Evolutionary conservation across 2,329 filamentous ascomycete genomes (phyloP).

Genomic region (Chaetomiaceae sp.): DNA sequence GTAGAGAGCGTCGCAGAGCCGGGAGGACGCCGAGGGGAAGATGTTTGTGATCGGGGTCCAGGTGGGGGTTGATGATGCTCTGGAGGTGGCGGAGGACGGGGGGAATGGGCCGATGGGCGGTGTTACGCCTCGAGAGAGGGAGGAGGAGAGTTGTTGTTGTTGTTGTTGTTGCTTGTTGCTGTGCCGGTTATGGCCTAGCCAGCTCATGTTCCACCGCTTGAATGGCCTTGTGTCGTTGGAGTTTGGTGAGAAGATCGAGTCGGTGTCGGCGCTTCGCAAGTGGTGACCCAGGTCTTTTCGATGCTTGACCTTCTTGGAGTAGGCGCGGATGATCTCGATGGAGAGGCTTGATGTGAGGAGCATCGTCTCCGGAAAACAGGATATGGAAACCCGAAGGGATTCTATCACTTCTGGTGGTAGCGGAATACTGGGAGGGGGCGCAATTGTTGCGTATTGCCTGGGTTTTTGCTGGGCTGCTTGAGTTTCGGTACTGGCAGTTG

Average conservation of each 20-base stretch:
- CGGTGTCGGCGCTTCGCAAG: conserved; percentile 19
- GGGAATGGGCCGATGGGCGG: too few relatives aligned
- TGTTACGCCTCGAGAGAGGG: not conserved
- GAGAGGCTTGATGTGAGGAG: conserved; percentile 52
- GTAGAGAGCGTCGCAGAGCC: conserved; percentile 56
- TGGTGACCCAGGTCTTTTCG: conserved; percentile 15
- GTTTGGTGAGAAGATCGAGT: conserved; percentile 17
- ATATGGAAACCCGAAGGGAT: conserved; percentile 49
- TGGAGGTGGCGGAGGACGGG: not conserved
- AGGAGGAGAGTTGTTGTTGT: not conserved
- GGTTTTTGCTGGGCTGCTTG: not conserved
- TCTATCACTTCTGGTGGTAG: conserved; percentile 52
- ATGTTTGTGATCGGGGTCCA: conserved; percentile 42
- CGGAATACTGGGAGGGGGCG: conserved; percentile 37
- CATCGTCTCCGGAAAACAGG: conserved; percentile 58
- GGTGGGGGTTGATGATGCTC: not conserved
- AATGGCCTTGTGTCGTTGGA: conserved; percentile 4
- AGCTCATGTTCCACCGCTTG: conserved; percentile 23
- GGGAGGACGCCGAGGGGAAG: conserved; percentile 49
- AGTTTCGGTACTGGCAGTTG: not conserved
- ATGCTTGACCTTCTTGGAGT: conserved; percentile 51
- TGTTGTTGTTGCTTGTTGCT: conserved; percentile 25
- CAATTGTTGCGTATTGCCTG: not conserved
- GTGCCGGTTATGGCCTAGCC: conserved; percentile 13
- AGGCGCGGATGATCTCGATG: conserved; percentile 54